Conservation (phyloP, 148 eudicot species). For the Diospyros lotus region DNA sequence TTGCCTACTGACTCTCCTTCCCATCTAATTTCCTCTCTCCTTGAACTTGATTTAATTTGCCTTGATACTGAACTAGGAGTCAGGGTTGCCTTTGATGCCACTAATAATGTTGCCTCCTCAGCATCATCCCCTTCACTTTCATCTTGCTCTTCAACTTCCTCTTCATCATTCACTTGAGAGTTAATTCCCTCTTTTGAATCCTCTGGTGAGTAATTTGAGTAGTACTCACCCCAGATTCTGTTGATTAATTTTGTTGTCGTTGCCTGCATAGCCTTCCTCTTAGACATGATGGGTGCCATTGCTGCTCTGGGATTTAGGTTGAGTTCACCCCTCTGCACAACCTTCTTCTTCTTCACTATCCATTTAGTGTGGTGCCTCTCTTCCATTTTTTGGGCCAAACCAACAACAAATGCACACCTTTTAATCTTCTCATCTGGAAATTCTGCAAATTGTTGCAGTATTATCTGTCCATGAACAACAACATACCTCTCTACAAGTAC, state of each 20-base stretch:
- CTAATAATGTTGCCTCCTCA: conserved; percentile 45
- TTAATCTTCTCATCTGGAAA: conserved; percentile 71
- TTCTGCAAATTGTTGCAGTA: conserved; percentile 81
- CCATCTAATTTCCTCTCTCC: conserved; percentile 51
- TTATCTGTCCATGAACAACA: conserved; percentile 87
- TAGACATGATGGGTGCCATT: conserved; percentile 64
- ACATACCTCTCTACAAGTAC: conserved; percentile 65
- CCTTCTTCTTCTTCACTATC: conserved; percentile 75
- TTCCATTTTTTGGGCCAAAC: conserved; percentile 70
- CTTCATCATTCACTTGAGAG: conserved; percentile 44
- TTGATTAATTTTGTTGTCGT: conserved; percentile 80
- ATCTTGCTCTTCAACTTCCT: conserved; percentile 58
- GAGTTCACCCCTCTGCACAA: conserved; percentile 38
- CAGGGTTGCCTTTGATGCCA: conserved; percentile 27
- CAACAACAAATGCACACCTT: conserved; percentile 61
- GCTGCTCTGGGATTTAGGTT: conserved; percentile 81
- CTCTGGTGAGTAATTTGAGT: conserved; percentile 76
- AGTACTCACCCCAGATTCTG: conserved; percentile 88
- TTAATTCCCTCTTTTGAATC: conserved; percentile 38
- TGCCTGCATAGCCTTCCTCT: conserved; percentile 84
- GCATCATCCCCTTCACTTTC: conserved; percentile 59
- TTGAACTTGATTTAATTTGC: conserved; percentile 32
- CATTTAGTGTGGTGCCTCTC: conserved; percentile 88
- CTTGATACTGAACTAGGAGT: conserved; percentile 24
- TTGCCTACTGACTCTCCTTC: conserved; percentile 48